A percentile compares a stretch with the other conserved stretches of the same genome.
These are phyloP conservation scores for Sordariomycetes sp. DNA, from an alignment of 2,329 filamentous ascomycete species.

Conservation along the genomic window DNA sequence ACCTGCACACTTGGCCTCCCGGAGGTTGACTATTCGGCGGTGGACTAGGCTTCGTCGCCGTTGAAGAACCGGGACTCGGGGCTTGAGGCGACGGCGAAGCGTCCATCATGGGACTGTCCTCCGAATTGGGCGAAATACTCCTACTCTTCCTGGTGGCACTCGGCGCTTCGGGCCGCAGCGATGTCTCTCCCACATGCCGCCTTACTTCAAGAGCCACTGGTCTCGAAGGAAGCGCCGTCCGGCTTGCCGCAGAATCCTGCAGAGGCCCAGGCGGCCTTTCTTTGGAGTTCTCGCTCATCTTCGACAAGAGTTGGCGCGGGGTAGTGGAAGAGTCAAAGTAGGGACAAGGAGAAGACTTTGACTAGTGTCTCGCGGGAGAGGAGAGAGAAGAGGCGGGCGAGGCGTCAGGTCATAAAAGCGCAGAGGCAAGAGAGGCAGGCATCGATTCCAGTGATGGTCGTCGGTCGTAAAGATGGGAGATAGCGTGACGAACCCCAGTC, in stretches of 20 bases:
- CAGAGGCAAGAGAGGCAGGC: no score
- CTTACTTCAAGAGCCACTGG: slow-evolving; percentile 25
- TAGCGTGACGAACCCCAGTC: no score
- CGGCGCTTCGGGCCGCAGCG: slow-evolving; percentile 2
- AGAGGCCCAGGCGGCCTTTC: slow-evolving; percentile 14
- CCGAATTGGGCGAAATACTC: slow-evolving; percentile 15
- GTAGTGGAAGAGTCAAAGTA: no score
- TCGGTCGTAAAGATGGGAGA: no score
- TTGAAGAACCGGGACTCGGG: slow-evolving; percentile 17
- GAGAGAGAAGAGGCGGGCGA: no score
- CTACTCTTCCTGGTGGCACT: slow-evolving; percentile 8
- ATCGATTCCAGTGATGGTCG: no score
- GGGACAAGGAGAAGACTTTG: no score
- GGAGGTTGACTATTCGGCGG: slow-evolving; percentile 20
- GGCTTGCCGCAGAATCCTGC: slow-evolving; percentile 18
- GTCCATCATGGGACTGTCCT: slow-evolving; percentile 14
- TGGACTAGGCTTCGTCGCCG: slow-evolving; percentile 9
- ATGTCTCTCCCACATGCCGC: slow-evolving; percentile 4
- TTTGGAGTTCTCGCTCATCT: slow-evolving; percentile 21
- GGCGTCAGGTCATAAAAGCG: no score
- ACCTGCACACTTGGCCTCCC: slow-evolving; percentile 65
- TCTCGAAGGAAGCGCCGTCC: slow-evolving; percentile 27
- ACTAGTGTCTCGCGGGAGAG: no score
- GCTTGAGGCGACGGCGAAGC: slow-evolving; percentile 13
- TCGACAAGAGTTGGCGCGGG: slow-evolving; percentile 1